Conservation (phyloP, 2,329 filamentous ascomycete genomes). For the Fonsecaea monophora region DNA sequence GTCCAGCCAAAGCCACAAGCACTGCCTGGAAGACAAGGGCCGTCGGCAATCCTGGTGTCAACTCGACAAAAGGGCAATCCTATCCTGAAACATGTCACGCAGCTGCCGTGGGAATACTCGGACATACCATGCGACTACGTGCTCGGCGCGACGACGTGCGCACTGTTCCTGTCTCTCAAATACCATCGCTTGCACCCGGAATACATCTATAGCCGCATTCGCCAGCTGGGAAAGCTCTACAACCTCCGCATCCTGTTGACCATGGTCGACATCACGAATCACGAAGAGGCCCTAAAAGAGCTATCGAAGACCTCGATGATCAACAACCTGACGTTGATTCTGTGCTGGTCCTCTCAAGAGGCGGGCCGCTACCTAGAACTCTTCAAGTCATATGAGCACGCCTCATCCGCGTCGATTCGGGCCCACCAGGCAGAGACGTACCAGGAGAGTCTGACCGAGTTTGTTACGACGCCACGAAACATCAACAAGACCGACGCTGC, state of each 20-base stretch:
- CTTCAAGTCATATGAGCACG: slow-evolving; percentile 93
- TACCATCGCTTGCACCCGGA: slow-evolving; percentile 97
- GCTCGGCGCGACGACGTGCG: slow-evolving; percentile 84
- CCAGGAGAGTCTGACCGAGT: slow-evolving; percentile 85
- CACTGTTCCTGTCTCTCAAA: slow-evolving; percentile 90
- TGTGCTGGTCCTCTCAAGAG: slow-evolving; percentile 94
- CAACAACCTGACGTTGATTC: slow-evolving; percentile 88
- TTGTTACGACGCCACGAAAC: slow-evolving; percentile 85
- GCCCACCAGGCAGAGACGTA: slow-evolving; percentile 85
- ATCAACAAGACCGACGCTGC: slow-evolving; percentile 96
- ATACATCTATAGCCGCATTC: slow-evolving; percentile 95
- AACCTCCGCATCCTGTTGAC: slow-evolving; percentile 83
- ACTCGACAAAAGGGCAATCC: slow-evolving; percentile 95
- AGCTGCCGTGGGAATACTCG: slow-evolving; percentile 92
- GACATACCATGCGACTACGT: slow-evolving; percentile 96
- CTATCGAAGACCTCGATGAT: slow-evolving; percentile 90
- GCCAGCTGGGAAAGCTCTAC: slow-evolving; percentile 82
- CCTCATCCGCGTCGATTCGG: slow-evolving; percentile 79
- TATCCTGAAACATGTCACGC: slow-evolving; percentile 80
- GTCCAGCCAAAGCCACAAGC: slow-evolving; percentile 89
- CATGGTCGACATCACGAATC: slow-evolving; percentile 94
- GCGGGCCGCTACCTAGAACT: slow-evolving; percentile 92
- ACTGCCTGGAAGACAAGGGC: slow-evolving; percentile 69
- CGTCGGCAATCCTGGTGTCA: slow-evolving; percentile 85
- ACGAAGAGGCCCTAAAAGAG: slow-evolving; percentile 87